phyloP scores from a whole-genome alignment of 2,329 filamentous ascomycete species.

The Beauveria pseudobassiana region DNA sequence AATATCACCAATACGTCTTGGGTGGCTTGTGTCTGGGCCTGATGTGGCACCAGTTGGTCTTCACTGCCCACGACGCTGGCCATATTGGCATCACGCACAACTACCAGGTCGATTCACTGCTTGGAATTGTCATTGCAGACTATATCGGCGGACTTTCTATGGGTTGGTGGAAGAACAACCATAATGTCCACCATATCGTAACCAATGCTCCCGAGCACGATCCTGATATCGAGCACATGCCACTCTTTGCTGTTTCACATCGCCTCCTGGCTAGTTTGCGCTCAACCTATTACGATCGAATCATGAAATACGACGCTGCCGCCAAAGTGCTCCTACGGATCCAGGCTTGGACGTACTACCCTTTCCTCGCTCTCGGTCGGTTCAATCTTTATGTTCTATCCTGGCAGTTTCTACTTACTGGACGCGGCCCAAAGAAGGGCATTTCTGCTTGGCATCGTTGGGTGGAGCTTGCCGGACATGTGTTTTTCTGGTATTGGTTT shows the following conservation, averaged over 20 bases:
- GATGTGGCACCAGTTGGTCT: conserved; percentile 92
- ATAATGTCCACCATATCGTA: conserved; percentile 95
- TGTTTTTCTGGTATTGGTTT: conserved; percentile 82
- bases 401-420: conserved; percentile 66
- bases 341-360: conserved; percentile 78
- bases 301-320: conserved; percentile 71
- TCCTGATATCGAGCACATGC: conserved; percentile 87
- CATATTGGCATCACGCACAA: conserved; percentile 97
- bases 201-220: conserved; percentile 95
- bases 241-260: conserved; percentile 81
- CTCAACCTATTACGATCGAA: conserved; percentile 75
- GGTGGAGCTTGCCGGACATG: conserved; percentile 68
- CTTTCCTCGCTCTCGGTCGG: conserved; percentile 69
- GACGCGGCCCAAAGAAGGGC: conserved; percentile 65
- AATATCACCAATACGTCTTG: conserved; percentile 56
- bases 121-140: conserved; percentile 86
- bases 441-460: conserved; percentile 77
- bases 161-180: conserved; percentile 95
- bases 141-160: conserved; percentile 83
- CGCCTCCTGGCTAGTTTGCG: conserved; percentile 65
- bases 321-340: conserved; percentile 63
- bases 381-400: conserved; percentile 83
- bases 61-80: conserved; percentile 88
- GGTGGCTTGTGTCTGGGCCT: conserved; percentile 71
- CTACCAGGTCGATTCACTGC: conserved; percentile 73